phyloP scores from a whole-genome alignment of 306 rosid genomes.

The Senna tora region DNA sequence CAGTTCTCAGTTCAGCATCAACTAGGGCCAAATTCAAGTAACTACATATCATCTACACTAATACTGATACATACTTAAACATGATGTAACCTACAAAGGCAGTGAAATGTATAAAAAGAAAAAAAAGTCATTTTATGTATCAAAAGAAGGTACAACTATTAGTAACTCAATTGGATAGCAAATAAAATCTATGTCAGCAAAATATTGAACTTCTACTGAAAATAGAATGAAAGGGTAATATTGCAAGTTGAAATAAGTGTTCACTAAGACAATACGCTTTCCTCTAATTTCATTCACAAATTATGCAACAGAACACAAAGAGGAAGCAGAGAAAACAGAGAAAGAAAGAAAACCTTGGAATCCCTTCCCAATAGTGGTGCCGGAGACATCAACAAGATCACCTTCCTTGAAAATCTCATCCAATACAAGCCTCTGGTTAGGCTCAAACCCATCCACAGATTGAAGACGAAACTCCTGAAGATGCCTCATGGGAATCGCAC shows the following conservation, averaged over 20 bases:
- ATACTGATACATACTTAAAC: not conserved
- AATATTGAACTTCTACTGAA: too few relatives aligned
- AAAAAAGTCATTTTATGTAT: not conserved
- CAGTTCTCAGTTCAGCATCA: not conserved
- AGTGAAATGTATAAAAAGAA: not conserved
- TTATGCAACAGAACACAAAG: not conserved
- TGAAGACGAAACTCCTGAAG: conserved; percentile 94
- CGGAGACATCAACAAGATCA: conserved; percentile 88
- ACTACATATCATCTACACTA: not conserved
- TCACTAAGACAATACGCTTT: too few relatives aligned
- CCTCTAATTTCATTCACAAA: not conserved
- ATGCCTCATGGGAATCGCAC: conserved; percentile 85
- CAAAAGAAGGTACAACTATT: not conserved
- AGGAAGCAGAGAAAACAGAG: not conserved
- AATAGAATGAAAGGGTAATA: too few relatives aligned
- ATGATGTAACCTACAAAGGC: not conserved
- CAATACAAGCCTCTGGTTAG: conserved; percentile 65
- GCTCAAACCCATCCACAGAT: conserved; percentile 55
- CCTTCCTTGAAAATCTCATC: conserved; percentile 84
- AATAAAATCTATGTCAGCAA: too few relatives aligned
- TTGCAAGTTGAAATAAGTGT: too few relatives aligned
- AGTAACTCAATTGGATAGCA: not conserved
- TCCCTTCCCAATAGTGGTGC: conserved; percentile 95
- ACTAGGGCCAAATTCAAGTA: conserved; percentile 4
- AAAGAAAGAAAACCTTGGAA: conserved; percentile 65